Conservation (phyloP, 2,329 filamentous ascomycete genomes). For the Chaetothyriales sp. region DNA sequence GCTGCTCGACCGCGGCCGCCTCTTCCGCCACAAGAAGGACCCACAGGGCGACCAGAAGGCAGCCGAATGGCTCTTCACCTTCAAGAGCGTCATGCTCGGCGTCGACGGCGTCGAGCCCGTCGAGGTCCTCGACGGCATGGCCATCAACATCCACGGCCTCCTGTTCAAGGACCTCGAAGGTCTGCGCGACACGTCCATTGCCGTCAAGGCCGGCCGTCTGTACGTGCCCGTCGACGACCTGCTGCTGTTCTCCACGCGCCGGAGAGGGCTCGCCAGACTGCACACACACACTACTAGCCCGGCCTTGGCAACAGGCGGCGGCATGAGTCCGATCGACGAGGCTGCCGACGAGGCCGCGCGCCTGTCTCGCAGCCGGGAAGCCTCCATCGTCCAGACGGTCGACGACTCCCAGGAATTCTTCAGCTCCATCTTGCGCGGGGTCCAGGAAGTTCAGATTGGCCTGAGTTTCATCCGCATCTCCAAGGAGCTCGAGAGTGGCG, state of each 20-base stretch:
- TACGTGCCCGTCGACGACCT: constrained; percentile 87
- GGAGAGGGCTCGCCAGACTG: constrained; percentile 31
- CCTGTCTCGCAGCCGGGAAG: constrained; percentile 36
- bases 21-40: constrained; percentile 68
- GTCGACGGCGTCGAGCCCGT: constrained; percentile 70
- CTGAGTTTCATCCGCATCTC: constrained; percentile 82
- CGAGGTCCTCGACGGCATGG: constrained; percentile 76
- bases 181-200: constrained; percentile 75
- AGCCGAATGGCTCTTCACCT: constrained; percentile 84
- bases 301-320: constrained; percentile 3
- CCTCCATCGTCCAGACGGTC: constrained; percentile 64
- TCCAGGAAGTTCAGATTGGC: constrained; percentile 93
- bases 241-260: constrained; percentile 45
- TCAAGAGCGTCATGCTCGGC: constrained; percentile 79
- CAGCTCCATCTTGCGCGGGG: constrained; percentile 75
- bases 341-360: constrained; percentile 55
- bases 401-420: constrained; percentile 89
- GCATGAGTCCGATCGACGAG: constrained; percentile 28
- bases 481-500: constrained; percentile 58
- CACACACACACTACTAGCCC: constrained; percentile 8
- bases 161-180: constrained; percentile 76
- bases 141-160: constrained; percentile 81
- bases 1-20: constrained; percentile 76
- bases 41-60: constrained; percentile 53
- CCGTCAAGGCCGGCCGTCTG: constrained; percentile 78